These are phyloP conservation scores for Phytopythium vexans DNA, from an alignment of 352 stramenopile genomes.

Conservation along the genomic window DNA sequence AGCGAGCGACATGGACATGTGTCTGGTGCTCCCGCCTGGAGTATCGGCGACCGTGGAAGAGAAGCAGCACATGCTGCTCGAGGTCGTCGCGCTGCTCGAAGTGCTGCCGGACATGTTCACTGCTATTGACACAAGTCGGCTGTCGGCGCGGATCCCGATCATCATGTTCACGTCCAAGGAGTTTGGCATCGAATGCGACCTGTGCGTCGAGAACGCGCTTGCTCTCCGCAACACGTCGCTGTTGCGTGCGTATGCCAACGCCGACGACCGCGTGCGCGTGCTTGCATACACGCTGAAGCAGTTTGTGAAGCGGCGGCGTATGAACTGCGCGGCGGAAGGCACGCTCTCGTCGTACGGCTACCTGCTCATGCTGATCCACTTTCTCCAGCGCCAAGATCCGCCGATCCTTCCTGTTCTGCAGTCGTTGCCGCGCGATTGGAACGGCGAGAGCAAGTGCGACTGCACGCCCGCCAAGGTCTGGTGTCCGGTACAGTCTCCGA, in stretches of 20 bases:
- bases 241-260: conserved; percentile 90
- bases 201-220: conserved; percentile 95
- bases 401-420: conserved; percentile 77
- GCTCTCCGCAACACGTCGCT: conserved; percentile 97
- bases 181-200: conserved; percentile 68
- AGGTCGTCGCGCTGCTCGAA: conserved; percentile 56
- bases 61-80: conserved; percentile 66
- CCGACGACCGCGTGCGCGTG: conserved; percentile 68
- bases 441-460: conserved; percentile 24
- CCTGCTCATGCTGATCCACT: conserved; percentile 83
- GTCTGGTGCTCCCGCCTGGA: conserved; percentile 54
- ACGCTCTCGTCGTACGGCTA: conserved; percentile 86
- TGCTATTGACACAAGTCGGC: conserved; percentile 67
- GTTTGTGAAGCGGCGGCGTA: conserved; percentile 78
- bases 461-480: conserved; percentile 14
- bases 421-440: conserved; percentile 54
- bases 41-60: conserved; percentile 33
- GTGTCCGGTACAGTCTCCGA: conserved; percentile 23
- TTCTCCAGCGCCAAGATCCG: conserved; percentile 66
- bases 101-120: conserved; percentile 60
- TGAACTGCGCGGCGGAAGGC: conserved; percentile 80
- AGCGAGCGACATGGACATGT: conserved; percentile 94
- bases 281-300: conserved; percentile 82
- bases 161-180: conserved; percentile 94
- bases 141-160: conserved; percentile 97